A percentile compares a stretch with the other conserved stretches of the same genome.
Evolutionary conservation across 169 alveolate species (phyloP).

Genomic region (Cryptosporidium muris): DNA sequence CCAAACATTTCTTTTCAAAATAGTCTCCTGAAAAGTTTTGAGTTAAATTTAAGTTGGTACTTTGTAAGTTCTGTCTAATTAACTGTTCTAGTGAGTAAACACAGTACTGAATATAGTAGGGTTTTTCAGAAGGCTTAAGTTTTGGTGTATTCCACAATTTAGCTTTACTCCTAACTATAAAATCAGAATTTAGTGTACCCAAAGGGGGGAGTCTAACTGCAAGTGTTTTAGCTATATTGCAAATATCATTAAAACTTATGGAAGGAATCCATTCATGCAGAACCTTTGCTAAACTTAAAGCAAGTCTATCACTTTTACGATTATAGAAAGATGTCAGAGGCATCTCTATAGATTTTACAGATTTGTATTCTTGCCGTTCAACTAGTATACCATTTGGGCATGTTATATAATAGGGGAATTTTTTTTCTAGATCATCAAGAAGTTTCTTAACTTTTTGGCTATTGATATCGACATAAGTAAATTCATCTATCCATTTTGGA

Average conservation of each 20-base stretch:
- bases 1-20: conserved; percentile 19
- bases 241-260: conserved; percentile 19
- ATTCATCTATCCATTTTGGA: conserved; percentile 54
- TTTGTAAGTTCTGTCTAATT: too few species aligned
- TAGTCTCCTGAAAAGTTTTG: background rate
- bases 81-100: too few species aligned
- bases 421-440: conserved; percentile 42
- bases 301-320: conserved; percentile 24
- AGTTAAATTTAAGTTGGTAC: too few species aligned
- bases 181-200: conserved; percentile 17
- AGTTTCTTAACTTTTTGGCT: conserved; percentile 13
- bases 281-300: conserved; percentile 44
- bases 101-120: too few species aligned
- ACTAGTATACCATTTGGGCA: conserved; percentile 60
- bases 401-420: conserved; percentile 48
- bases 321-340: background rate
- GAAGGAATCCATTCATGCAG: conserved; percentile 23
- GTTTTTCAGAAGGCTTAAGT: too few species aligned
- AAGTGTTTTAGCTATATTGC: conserved; percentile 20
- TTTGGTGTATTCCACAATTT: too few species aligned
- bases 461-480: background rate
- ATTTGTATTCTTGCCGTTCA: background rate
- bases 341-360: background rate
- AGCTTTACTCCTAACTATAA: background rate
- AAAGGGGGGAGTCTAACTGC: conserved; percentile 18